Percentiles rank a stretch among this genome's conserved stretches.
phyloP scores from a whole-genome alignment of 495 filamentous ascomycete species.

The Trichoderma erinaceum region DNA sequence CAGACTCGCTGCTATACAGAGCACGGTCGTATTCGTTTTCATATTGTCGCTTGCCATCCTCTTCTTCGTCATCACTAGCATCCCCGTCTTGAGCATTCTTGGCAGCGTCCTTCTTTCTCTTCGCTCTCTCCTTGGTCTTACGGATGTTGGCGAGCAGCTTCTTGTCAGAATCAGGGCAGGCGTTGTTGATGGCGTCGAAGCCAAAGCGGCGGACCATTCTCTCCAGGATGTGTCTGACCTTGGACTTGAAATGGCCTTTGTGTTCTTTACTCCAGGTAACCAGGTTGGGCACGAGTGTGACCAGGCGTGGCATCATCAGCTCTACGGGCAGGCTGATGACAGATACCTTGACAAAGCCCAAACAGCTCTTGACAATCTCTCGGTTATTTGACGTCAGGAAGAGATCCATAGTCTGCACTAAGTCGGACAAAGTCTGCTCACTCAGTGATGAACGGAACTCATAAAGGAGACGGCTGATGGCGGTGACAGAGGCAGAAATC shows the following conservation, averaged over 20 bases:
- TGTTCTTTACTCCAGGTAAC: conserved; percentile 97
- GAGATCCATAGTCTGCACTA: conserved; percentile 87
- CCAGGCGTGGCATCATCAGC: conserved; percentile 65
- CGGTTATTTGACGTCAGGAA: conserved; percentile 93
- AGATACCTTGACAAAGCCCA: conserved; percentile 95
- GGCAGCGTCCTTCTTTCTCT: conserved; percentile 73
- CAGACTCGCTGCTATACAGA: conserved; percentile 75
- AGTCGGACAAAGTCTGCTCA: conserved; percentile 54
- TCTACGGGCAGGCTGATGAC: conserved; percentile 75
- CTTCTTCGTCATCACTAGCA: conserved; percentile 43
- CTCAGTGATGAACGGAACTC: conserved; percentile 65
- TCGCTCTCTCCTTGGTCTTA: conserved; percentile 81
- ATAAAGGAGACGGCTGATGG: conserved; percentile 83
- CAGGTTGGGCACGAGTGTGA: conserved; percentile 72
- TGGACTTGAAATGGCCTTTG: conserved; percentile 88
- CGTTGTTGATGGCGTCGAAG: conserved; percentile 63
- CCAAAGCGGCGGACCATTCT: conserved; percentile 88
- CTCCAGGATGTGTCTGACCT: conserved; percentile 96
- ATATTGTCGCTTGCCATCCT: conserved; percentile 51
- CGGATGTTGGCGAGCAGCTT: conserved; percentile 91
- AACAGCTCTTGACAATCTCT: conserved; percentile 85
- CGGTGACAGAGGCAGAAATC: conserved; percentile 90
- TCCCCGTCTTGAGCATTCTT: conserved; percentile 40
- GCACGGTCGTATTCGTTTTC: conserved; percentile 93
- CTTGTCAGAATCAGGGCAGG: conserved; percentile 75